Percentiles rank a stretch among this genome's conserved stretches.
These are phyloP conservation scores for Meredithiella fracta DNA, from an alignment of 2,329 filamentous ascomycete genomes.

Conservation along the genomic window DNA sequence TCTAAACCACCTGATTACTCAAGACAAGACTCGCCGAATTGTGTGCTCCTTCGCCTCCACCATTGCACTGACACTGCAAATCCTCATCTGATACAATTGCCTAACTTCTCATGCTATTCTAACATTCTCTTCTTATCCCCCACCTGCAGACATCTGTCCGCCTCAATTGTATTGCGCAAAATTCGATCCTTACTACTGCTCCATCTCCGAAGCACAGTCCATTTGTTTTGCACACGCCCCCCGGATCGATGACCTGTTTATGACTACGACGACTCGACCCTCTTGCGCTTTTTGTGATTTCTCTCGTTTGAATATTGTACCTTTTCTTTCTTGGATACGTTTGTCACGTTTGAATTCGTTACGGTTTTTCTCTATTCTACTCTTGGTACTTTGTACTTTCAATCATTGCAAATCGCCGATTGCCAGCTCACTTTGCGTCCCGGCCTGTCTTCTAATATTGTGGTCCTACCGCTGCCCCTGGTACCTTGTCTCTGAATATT, in stretches of 20 bases:
- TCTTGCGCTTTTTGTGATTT: neutral
- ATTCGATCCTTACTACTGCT: neutral
- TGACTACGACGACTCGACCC: neutral
- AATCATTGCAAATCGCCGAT: neutral
- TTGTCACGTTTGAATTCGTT: neutral
- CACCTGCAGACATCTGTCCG: slow-evolving; percentile 1
- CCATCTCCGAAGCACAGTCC: neutral
- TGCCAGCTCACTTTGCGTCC: neutral
- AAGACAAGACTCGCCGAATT: neutral
- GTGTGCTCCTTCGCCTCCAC: neutral
- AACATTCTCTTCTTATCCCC: slow-evolving; percentile 1
- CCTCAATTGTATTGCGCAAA: neutral
- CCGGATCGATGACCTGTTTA: neutral
- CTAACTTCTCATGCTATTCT: neutral
- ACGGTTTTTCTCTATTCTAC: neutral
- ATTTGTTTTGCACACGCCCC: neutral
- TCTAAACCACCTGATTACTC: neutral
- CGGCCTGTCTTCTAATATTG: neutral
- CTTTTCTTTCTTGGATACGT: neutral
- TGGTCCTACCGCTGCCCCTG: neutral
- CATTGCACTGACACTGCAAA: neutral
- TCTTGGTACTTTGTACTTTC: neutral
- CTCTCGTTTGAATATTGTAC: neutral
- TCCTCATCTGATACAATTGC: neutral
- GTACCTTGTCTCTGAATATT: neutral